Conservation (phyloP, 2,329 filamentous ascomycete genomes). For the Bipolaris zeicola region DNA sequence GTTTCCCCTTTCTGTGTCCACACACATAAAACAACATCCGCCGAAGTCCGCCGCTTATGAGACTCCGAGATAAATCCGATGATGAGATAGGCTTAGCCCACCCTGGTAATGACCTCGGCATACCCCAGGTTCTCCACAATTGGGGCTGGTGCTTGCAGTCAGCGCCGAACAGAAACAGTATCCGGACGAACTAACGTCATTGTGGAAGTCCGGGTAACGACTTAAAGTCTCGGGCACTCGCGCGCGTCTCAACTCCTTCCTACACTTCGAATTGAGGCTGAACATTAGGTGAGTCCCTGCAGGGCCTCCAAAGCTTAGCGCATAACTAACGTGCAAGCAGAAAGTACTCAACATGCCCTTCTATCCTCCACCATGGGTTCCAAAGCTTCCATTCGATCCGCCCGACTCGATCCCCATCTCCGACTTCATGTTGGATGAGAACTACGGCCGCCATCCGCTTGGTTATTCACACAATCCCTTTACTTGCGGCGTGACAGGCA, state of each 20-base stretch:
- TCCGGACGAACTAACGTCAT: conserved; percentile 10
- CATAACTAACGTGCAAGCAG: conserved; percentile 3
- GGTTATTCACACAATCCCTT: conserved; percentile 71
- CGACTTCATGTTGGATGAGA: conserved; percentile 77
- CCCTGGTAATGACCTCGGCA: conserved; percentile 18
- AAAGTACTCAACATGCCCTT: conserved; percentile 55
- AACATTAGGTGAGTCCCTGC: not conserved
- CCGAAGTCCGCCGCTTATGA: not conserved
- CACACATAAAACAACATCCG: not conserved
- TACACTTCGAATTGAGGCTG: conserved; percentile 4
- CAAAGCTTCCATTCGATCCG: conserved; percentile 65
- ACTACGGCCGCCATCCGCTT: conserved; percentile 69
- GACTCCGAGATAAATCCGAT: not conserved
- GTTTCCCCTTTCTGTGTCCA: not conserved
- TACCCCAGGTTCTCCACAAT: conserved; percentile 22
- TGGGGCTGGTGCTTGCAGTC: conserved; percentile 5
- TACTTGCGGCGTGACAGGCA: conserved; percentile 76
- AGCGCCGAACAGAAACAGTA: conserved; percentile 1
- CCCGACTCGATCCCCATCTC: conserved; percentile 76
- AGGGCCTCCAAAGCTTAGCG: not conserved
- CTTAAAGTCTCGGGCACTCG: conserved; percentile 3
- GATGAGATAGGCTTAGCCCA: conserved; percentile 5
- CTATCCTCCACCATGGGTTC: conserved; percentile 65
- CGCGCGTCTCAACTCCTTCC: not conserved
- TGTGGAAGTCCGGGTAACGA: not conserved